Evolutionary conservation across 108 stramenopile species (phyloP).

Genomic region (Aureococcus anophagefferens): DNA sequence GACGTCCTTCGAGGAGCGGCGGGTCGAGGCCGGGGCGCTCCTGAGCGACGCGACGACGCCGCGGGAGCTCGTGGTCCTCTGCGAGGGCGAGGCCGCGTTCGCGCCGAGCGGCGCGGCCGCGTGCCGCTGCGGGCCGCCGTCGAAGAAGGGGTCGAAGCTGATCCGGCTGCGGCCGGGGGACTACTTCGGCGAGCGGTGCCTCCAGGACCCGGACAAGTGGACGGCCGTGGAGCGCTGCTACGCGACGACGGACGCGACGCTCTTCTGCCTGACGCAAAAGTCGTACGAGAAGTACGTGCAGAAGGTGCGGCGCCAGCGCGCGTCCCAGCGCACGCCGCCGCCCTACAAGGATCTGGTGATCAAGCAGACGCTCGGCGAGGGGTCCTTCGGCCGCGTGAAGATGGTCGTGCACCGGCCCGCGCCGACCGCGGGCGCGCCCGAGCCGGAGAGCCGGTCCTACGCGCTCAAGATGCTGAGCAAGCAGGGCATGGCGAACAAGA

Average conservation of each 20-base stretch:
- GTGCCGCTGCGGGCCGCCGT: no score
- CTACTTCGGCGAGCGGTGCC: no score
- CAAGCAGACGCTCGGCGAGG: constrained; percentile 85
- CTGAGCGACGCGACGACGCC: constrained; percentile 11
- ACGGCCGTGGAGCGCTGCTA: no score
- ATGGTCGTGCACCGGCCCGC: constrained; percentile 21
- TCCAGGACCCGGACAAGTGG: no score
- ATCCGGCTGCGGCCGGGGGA: no score
- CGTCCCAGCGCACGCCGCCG: not conserved
- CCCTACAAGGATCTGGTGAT: constrained; percentile 59
- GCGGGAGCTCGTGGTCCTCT: not conserved
- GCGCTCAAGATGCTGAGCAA: constrained; percentile 83
- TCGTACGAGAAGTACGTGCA: no score
- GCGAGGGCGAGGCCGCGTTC: not conserved
- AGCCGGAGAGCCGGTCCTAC: constrained; percentile 58
- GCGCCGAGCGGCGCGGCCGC: no score
- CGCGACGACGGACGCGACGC: no score
- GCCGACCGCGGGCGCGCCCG: constrained; percentile 61
- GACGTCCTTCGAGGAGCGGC: not conserved
- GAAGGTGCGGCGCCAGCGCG: constrained; percentile 8
- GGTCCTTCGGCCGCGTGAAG: constrained; percentile 97
- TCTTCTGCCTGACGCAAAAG: no score
- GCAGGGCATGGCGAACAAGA: constrained; percentile 76
- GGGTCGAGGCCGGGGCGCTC: constrained; percentile 1
- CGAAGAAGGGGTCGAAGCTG: no score